Conservation (phyloP, 176 grass and related monocot species). For the Zea mays region DNA sequence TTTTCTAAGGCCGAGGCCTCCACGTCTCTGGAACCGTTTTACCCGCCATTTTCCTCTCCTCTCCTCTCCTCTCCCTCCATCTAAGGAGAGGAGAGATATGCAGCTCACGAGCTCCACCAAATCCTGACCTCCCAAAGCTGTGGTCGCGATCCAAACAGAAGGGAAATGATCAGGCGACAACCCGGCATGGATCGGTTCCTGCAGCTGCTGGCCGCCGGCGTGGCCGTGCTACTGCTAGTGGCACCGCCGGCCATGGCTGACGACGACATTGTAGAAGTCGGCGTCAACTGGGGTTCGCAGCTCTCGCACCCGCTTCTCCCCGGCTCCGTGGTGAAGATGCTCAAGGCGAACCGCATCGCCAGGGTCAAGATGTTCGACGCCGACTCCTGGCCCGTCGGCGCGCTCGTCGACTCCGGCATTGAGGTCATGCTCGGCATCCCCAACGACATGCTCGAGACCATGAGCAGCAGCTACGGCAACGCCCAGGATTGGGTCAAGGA, state of each 20-base stretch:
- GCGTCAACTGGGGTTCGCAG: constrained; percentile 88
- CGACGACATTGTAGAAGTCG: constrained; percentile 31
- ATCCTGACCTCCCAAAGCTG: background rate
- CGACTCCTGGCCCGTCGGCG: constrained; percentile 59
- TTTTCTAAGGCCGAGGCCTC: constrained; percentile 8
- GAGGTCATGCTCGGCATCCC: constrained; percentile 89
- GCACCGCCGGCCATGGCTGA: constrained; percentile 3
- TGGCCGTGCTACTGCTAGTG: constrained; percentile 33
- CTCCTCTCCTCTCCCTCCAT: constrained; percentile 21
- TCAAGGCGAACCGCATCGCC: constrained; percentile 63
- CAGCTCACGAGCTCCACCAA: background rate
- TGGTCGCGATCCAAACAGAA: background rate
- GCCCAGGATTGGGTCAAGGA: constrained; percentile 73
- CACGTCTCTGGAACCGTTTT: constrained; percentile 34
- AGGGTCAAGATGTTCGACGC: constrained; percentile 85
- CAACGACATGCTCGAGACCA: constrained; percentile 57
- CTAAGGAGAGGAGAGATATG: background rate
- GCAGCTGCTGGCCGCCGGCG: constrained; percentile 41
- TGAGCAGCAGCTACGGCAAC: constrained; percentile 59
- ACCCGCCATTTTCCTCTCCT: constrained; percentile 47
- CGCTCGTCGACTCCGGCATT: constrained; percentile 56
- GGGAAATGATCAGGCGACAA: background rate
- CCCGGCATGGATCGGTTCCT: constrained; percentile 34
- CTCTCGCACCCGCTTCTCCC: constrained; percentile 58
- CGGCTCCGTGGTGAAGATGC: constrained; percentile 55